Percentiles rank a stretch among this genome's conserved stretches.
phyloP scores from a whole-genome alignment of 345 rosid genomes.

The Pelargonium nanum region DNA sequence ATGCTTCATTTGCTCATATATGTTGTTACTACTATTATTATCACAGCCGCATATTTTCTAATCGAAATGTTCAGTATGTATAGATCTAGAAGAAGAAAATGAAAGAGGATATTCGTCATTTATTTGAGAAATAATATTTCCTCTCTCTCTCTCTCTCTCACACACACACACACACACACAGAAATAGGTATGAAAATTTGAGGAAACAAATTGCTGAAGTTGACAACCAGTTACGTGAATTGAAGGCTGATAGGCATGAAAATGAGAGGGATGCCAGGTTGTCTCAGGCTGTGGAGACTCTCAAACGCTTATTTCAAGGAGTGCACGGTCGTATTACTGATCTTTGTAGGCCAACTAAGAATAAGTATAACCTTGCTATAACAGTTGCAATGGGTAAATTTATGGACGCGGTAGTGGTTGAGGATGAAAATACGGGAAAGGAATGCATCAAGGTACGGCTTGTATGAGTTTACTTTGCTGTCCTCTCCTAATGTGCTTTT shows the following conservation, averaged over 20 bases:
- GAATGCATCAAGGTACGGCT: conserved; percentile 88
- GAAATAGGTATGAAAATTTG: conserved; percentile 60
- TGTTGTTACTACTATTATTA: neutral
- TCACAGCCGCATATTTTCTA: neutral
- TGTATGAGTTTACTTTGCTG: neutral
- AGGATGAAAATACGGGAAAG: conserved; percentile 89
- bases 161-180: too few relatives aligned
- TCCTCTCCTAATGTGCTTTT: too few relatives aligned
- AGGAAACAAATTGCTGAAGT: conserved; percentile 66
- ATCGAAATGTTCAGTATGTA: neutral
- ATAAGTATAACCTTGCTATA: conserved; percentile 92
- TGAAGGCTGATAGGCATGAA: conserved; percentile 86
- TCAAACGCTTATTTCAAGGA: conserved; percentile 83
- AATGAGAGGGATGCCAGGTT: conserved; percentile 80
- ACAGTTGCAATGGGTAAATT: conserved; percentile 98
- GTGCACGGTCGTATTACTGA: conserved; percentile 98
- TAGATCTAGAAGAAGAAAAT: neutral
- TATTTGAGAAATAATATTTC: neutral
- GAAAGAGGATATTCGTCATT: neutral
- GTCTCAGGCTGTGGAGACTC: conserved; percentile 88
- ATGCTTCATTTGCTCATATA: neutral
- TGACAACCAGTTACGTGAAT: conserved; percentile 79
- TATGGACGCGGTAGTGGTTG: conserved; percentile 97
- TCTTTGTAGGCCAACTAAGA: conserved; percentile 84
- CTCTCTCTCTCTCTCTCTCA: neutral